Base-by-base conservation (phyloP, 2,329 filamentous ascomycete genomes). In the Cryphonectria naterciae region DNA sequence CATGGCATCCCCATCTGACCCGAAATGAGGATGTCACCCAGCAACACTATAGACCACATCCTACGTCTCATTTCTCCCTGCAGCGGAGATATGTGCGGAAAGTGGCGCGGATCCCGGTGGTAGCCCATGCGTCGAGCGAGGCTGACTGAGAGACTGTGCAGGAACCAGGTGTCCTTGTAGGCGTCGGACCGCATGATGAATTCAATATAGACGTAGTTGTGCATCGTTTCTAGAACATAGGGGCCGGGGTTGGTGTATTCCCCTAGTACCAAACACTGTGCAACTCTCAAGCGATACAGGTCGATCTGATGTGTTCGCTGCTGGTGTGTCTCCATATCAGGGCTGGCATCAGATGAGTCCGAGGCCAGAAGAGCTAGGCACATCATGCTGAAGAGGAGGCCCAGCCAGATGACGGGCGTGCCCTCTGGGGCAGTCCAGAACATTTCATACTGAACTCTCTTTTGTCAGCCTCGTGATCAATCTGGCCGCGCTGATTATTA, bases 161-260 rank as follows among this genome's bases (percentile, higher is more conserved):
- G 35, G 22, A 52, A 65, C 67, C 61, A 65, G 15, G 46, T 46
- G 25, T 69, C 67, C 60, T 69, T 76, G 43, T 79, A 77, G 0
- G 79, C 76, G 41, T 83, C 81, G 0, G 70, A 73, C 8, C 76
- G 72, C 0, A 76, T 68, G 28, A 76, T 73, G 7, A 79, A 71
- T 69, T 83, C 82, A 8, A 78, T 73, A n/a, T 76, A 72, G 19
- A 80, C 70, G 67, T 83, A 81, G 5, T 79, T 77, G 19, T 81
- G 74, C 7, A 83, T 58, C 0, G 81, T 80, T 61, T 83, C 81
- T 0, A 83, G 72, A 0, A 83, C 83, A 43, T 83, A 82, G 0
- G 80, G 78, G 1, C 83, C 83, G 2, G 80, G 79, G 13, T 80
- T 83, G 13, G 82, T 83, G 67, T 85, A 86, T 35, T 80, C 73